phyloP scores from a whole-genome alignment of 345 rosid genomes.

The Hibiscus mutabilis region DNA sequence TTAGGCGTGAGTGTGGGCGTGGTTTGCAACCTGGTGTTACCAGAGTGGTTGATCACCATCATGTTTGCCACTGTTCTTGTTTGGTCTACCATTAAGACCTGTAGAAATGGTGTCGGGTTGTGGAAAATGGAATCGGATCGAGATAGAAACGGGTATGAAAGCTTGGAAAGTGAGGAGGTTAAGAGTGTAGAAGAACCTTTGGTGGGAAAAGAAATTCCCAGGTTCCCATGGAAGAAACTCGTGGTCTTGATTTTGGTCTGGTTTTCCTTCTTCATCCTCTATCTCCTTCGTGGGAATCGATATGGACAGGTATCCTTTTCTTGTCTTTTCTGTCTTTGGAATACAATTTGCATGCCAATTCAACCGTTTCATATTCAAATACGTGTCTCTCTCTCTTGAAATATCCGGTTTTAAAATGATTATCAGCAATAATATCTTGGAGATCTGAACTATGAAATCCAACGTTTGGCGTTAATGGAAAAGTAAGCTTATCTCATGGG shows the following conservation, averaged over 20 bases:
- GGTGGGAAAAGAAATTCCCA: constrained; percentile 20
- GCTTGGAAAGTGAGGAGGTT: constrained; percentile 29
- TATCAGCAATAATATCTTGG: too few species aligned
- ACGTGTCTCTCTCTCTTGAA: too few species aligned
- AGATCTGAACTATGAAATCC: too few species aligned
- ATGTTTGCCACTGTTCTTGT: constrained; percentile 63
- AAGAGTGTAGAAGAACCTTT: constrained; percentile 33
- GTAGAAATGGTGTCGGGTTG: constrained; percentile 44
- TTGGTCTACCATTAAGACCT: constrained; percentile 73
- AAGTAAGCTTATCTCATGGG: too few species aligned
- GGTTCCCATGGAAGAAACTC: constrained; percentile 65
- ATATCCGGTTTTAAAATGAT: too few species aligned
- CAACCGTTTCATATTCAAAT: too few species aligned
- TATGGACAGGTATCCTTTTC: constrained; percentile 42
- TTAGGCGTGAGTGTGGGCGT: constrained; percentile 86
- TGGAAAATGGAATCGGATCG: constrained; percentile 64
- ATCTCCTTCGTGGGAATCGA: constrained; percentile 64
- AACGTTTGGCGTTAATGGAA: too few species aligned
- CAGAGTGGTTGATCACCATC: constrained; percentile 78
- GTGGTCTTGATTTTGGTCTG: constrained; percentile 58
- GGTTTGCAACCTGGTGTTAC: constrained; percentile 60
- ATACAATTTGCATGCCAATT: too few species aligned
- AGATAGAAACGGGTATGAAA: constrained; percentile 25
- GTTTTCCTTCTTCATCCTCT: constrained; percentile 60
- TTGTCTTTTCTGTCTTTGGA: neutral